Conservation (phyloP, 2,329 filamentous ascomycete species). For the Phialophora verrucosa region DNA sequence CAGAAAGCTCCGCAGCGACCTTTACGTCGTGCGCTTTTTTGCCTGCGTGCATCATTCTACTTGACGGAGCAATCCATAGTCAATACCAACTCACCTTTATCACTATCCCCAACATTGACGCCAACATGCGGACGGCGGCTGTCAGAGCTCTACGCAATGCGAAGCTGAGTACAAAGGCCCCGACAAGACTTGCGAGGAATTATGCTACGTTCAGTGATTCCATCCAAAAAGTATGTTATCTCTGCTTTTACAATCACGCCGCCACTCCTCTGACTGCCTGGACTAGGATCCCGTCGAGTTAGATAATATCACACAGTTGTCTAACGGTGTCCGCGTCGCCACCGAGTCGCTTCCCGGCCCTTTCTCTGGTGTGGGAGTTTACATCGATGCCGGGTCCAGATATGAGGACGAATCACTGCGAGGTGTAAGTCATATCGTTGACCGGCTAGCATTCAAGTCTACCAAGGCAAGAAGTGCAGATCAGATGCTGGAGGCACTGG, state of each 20-base stretch:
- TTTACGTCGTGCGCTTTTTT: neutral
- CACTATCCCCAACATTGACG: neutral
- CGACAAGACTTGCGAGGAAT: conserved; percentile 27
- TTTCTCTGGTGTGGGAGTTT: conserved; percentile 93
- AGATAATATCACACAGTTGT: conserved; percentile 82
- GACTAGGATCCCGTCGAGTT: conserved; percentile 81
- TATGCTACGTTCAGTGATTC: conserved; percentile 39
- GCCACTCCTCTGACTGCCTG: conserved; percentile 11
- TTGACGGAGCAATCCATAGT: neutral
- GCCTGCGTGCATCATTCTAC: conserved; percentile 1
- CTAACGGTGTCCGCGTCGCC: conserved; percentile 92
- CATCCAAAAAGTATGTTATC: conserved; percentile 31
- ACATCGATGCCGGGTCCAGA: conserved; percentile 91
- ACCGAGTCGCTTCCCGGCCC: conserved; percentile 93
- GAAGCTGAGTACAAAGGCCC: conserved; percentile 22
- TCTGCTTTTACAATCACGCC: conserved; percentile 3
- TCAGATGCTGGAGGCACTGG: conserved; percentile 84
- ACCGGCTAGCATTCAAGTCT: conserved; percentile 90
- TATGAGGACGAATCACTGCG: conserved; percentile 86
- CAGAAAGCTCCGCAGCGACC: neutral
- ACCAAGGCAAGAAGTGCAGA: conserved; percentile 75
- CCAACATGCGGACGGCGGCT: conserved; percentile 36
- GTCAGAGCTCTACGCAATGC: conserved; percentile 35
- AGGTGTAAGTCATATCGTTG: conserved; percentile 94
- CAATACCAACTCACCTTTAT: neutral